phyloP scores from a whole-genome alignment of 2,329 filamentous ascomycete species.

The Phialocephala sp. region DNA sequence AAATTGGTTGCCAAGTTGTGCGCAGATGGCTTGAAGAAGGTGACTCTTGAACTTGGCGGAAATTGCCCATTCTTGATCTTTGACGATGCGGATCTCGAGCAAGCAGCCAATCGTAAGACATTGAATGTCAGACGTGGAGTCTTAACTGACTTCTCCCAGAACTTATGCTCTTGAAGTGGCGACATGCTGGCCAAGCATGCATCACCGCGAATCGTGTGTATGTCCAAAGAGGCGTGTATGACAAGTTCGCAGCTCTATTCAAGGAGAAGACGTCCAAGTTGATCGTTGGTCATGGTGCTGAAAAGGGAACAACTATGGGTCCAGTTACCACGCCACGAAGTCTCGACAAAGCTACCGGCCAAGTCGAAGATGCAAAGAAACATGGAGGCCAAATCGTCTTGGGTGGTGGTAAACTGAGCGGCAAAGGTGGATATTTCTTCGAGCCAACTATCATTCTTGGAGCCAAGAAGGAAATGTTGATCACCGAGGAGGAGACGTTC shows the following conservation, averaged over 20 bases:
- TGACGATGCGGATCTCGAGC: slow-evolving; percentile 66
- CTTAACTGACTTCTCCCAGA: slow-evolving; percentile 29
- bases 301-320: slow-evolving; percentile 62
- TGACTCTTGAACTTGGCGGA: slow-evolving; percentile 67
- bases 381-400: slow-evolving; percentile 68
- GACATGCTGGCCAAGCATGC: slow-evolving; percentile 68
- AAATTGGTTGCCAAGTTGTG: slow-evolving; percentile 67
- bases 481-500: slow-evolving; percentile 67
- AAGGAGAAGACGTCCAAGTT: slow-evolving; percentile 58
- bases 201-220: slow-evolving; percentile 70
- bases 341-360: slow-evolving; percentile 60
- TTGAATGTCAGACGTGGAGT: neutral
- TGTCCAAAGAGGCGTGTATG: slow-evolving; percentile 66
- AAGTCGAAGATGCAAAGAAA: slow-evolving; percentile 68
- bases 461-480: slow-evolving; percentile 62
- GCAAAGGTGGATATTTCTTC: slow-evolving; percentile 68
- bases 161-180: slow-evolving; percentile 57
- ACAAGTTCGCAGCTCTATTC: slow-evolving; percentile 62
- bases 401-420: slow-evolving; percentile 60
- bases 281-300: slow-evolving; percentile 65
- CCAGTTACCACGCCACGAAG: slow-evolving; percentile 61
- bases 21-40: slow-evolving; percentile 65
- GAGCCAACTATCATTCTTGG: slow-evolving; percentile 68
- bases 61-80: slow-evolving; percentile 71
- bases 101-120: slow-evolving; percentile 53